Conservation (phyloP, 129 eudicot genomes). For the carrot (Daucus carota) region DH1_v3.0 NC_030389.2:8630501-8631000, state of each 20-base stretch:
- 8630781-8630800: neutral
- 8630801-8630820: neutral
- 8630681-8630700: neutral
- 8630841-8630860: neutral
- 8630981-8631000: too few species aligned
- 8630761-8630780: neutral
- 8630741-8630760: neutral
- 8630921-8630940: neutral
- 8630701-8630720: neutral
- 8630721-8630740: neutral
- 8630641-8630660: neutral
- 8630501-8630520: too few species aligned
- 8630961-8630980: neutral
- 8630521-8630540: too few species aligned
- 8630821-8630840: neutral
- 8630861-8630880: constrained; percentile 5
- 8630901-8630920: neutral
- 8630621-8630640: neutral
- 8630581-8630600: too few species aligned
- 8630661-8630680: neutral
- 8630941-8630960: neutral
- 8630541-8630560: too few species aligned
- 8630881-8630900: constrained; percentile 5
- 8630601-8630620: neutral
- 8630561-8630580: too few species aligned